Percentiles rank a stretch among this genome's conserved stretches.
Conservation (phyloP, 176 grass and related monocot genomes). For the Lolium rigidum region DNA sequence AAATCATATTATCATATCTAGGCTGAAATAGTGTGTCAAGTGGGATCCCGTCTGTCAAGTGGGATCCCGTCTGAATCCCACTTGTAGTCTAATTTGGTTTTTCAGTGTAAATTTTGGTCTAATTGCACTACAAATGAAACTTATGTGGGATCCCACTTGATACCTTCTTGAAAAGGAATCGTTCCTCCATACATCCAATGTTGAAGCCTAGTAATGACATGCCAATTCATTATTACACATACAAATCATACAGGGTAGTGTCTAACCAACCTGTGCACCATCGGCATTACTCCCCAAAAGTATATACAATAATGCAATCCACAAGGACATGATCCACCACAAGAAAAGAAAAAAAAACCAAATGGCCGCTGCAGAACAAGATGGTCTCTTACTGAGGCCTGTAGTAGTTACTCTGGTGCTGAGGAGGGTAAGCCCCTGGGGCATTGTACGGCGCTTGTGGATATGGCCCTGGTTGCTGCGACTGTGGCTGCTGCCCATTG, state of each 20-base stretch:
- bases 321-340: neutral
- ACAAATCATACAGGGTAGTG: conserved; percentile 27
- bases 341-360: neutral
- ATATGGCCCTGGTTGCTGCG: conserved; percentile 65
- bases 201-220: conserved; percentile 18
- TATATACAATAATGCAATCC: conserved; percentile 21
- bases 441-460: conserved; percentile 67
- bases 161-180: neutral
- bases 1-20: neutral
- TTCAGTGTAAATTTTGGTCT: no score
- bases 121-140: no score
- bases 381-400: conserved; percentile 62
- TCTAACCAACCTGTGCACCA: conserved; percentile 19
- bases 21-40: neutral
- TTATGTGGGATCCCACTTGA: no score
- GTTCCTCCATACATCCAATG: conserved; percentile 14
- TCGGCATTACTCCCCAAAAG: conserved; percentile 13
- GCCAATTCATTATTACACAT: conserved; percentile 23
- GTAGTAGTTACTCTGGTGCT: conserved; percentile 79
- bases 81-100: no score
- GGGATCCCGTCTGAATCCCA: no score
- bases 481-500: conserved; percentile 62
- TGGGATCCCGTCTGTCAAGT: no score
- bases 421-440: conserved; percentile 59
- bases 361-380: neutral